Evolutionary conservation across 2,329 filamentous ascomycete genomes (phyloP).

Genomic region (Dothiorella sarmentorum): DNA sequence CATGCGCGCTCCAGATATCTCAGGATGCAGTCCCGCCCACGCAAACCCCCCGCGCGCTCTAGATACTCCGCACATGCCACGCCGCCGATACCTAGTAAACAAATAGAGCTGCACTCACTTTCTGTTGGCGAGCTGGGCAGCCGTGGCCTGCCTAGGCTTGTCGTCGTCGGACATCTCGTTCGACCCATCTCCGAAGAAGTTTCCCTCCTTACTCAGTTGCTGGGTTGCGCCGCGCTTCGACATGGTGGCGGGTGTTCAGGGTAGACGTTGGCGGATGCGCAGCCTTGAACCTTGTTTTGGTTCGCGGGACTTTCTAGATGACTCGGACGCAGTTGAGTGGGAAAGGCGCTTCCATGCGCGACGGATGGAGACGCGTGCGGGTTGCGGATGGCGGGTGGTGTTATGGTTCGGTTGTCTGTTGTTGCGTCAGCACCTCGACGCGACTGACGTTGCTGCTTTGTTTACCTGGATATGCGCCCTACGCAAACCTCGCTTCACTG

Average conservation of each 20-base stretch:
- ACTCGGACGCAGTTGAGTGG: neutral
- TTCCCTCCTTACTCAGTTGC: constrained; percentile 34
- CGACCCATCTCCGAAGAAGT: constrained; percentile 27
- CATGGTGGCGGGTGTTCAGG: constrained; percentile 28
- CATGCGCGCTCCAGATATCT: too few relatives aligned
- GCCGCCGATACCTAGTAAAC: too few relatives aligned
- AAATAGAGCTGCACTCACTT: constrained; percentile 50
- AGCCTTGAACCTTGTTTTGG: too few relatives aligned
- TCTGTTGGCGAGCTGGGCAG: constrained; percentile 52
- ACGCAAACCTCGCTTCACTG: neutral
- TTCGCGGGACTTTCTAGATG: neutral
- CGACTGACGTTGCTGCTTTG: neutral
- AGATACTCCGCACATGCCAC: neutral
- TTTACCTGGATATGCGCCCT: neutral
- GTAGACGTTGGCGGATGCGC: too few relatives aligned
- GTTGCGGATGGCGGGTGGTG: neutral
- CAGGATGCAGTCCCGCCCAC: too few relatives aligned
- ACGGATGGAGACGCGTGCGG: neutral
- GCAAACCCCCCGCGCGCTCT: neutral
- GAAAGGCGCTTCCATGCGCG: neutral
- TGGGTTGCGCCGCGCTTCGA: constrained; percentile 39
- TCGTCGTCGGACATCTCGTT: constrained; percentile 42
- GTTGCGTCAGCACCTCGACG: constrained; percentile 4
- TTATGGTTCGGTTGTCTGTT: constrained; percentile 15
- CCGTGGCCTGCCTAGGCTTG: constrained; percentile 49